Base-by-base conservation (phyloP, 208 protist species). In the Acanthamoeba divionensis region DNA sequence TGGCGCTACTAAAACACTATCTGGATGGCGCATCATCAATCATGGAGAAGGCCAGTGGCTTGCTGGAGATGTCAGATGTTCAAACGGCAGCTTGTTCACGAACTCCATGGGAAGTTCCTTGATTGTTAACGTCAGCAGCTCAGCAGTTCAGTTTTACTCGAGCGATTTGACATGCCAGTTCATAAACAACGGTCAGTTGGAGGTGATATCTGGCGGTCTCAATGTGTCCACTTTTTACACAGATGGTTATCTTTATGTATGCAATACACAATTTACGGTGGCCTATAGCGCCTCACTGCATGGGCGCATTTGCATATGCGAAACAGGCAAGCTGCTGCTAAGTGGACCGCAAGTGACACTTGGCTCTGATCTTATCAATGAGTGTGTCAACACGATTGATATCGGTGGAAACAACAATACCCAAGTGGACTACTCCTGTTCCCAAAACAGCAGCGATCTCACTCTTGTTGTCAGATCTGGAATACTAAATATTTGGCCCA, bases 171-270 rank as follows among this genome's bases (percentile, higher is more conserved):
- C 47, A 54, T 63, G 75, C 75, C 26, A 21, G 12, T 44, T 41
- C 26, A 54, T 66, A 48, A 85, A 85, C 75, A 54, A 60, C 4
- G 75, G 75, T 54, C 47, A 48, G 7, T 13, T 85, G 29, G 60
- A 60, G 52, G n/a, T 85, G n/a, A 85, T 54, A 4, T 60, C 75
- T 48, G 75, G 75, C 75, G 18, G 21, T 48, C 50, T 85, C 75
- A 85, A 85, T 54, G 75, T 54, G 9, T 85, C 75, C 2, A 18
- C 48, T 18, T 85, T 55, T 41, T n/a, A 66, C 48, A 21, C 4
- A 48, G 65, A 85, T 54, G 75, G 75, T 54, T 85, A 85, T 54
- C 60, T 85, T 54, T 85, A 85, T 41, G 75, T 85, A 54, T 85
- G 75, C 50, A 13, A 85, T 54, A 54, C 75, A 18, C 75, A 85